These are phyloP conservation scores for Perilla frutescens DNA, from an alignment of 257 asterid genomes.

Conservation along the genomic window DNA sequence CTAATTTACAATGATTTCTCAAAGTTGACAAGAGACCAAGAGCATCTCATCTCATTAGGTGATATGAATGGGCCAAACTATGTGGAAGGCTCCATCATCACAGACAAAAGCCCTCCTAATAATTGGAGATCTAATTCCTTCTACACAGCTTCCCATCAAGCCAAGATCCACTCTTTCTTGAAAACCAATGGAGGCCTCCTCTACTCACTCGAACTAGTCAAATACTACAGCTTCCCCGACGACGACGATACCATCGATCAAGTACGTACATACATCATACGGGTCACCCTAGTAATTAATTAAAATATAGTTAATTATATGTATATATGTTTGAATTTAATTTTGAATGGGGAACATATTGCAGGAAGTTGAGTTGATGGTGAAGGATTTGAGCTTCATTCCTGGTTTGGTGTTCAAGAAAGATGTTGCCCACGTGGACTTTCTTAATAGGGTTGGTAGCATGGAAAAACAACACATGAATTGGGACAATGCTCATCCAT, in stretches of 20 bases:
- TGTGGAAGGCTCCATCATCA: slow-evolving; percentile 64
- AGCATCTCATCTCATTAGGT: slow-evolving; percentile 48
- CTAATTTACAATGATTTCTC: slow-evolving; percentile 51
- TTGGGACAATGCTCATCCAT: slow-evolving; percentile 62
- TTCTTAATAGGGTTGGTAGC: slow-evolving; percentile 58
- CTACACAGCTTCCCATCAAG: slow-evolving; percentile 48
- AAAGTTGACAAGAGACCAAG: slow-evolving; percentile 58
- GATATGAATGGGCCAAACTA: slow-evolving; percentile 40
- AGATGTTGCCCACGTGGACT: slow-evolving; percentile 53
- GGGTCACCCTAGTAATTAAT: too few species aligned
- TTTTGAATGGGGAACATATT: neutral
- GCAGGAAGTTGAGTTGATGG: slow-evolving; percentile 53
- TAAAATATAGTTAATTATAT: too few species aligned
- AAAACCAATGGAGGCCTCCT: slow-evolving; percentile 42
- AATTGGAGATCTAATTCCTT: slow-evolving; percentile 71
- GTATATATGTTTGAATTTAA: too few species aligned
- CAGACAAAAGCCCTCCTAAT: slow-evolving; percentile 53
- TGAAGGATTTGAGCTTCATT: slow-evolving; percentile 41
- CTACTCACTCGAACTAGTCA: slow-evolving; percentile 61
- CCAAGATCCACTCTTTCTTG: slow-evolving; percentile 48
- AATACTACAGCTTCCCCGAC: slow-evolving; percentile 47
- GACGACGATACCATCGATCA: slow-evolving; percentile 37
- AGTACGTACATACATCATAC: slow-evolving; percentile 32
- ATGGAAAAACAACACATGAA: slow-evolving; percentile 22
- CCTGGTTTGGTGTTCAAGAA: slow-evolving; percentile 51